Base-by-base conservation (phyloP, 805 yeast species). In the Monosporozyma yasuniensis region DNA sequence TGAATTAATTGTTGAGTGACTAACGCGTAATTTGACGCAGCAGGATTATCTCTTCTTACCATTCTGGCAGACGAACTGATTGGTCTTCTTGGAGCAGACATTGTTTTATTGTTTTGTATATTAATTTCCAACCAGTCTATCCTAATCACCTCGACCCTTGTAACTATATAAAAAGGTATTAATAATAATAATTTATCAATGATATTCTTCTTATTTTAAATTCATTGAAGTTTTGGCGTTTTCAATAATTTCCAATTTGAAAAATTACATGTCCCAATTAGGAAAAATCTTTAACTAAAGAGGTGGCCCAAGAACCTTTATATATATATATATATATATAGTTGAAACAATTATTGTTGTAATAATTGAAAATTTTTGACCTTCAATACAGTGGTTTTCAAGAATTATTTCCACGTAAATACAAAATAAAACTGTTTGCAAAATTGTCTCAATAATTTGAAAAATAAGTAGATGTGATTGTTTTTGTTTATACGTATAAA, bases 61-160 rank as follows among this genome's bases (percentile, higher is more conserved):
- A 64, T 77, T 48, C 83, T 68, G 9, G 83, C 83, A 12, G 80
- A 66, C 2, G 72, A 64, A 4, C 79, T 43, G 23, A 39, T 35
- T 10, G 32, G 19, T 7, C 28, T 30, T 47, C 44, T 35, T 30
- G 42, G 30, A 16, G 28, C 45, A 4, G 49, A 22, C 35, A 25
- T 48, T 2, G 25, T 37, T 6, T 9, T 19, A 21, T 39, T 39
- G 16, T 21, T 4, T 32, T 8, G 3, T 32, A 8, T 32, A 12
- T 12, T 32, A 32, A 28, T 28, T 28, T 28, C 12, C 32, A 14
- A 35, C 19, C 8, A 28, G 32, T 11, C 32, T 11, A 28, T 28
- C 11, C 12, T 10, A 11, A 4, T 8, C 12, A 4, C 27, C 27
- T 25, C 7, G 27, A 5, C 8, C 8, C 27, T 25, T 25, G 7